These are phyloP conservation scores for Xylaria sp. DNA, from an alignment of 2,329 filamentous ascomycete genomes.

Conservation along the genomic window DNA sequence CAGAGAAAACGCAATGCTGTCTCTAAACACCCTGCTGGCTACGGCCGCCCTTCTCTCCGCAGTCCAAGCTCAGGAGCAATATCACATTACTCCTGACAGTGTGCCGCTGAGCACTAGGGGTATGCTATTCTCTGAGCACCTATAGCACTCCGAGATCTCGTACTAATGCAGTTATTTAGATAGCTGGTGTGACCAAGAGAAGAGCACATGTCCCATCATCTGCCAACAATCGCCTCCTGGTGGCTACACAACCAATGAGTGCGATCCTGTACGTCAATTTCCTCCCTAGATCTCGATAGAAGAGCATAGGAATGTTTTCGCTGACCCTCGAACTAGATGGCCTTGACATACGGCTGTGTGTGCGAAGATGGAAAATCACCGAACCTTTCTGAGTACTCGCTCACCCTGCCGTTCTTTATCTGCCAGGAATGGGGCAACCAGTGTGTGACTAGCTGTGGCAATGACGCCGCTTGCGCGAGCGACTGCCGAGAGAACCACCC, in stretches of 20 bases:
- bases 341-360: slow-evolving; percentile 73
- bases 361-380: slow-evolving; percentile 70
- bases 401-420: slow-evolving; percentile 78
- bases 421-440: slow-evolving; percentile 75
- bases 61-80: slow-evolving; percentile 57
- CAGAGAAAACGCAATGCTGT: slow-evolving; percentile 53
- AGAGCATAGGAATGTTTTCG: neutral
- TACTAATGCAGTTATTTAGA: slow-evolving; percentile 42
- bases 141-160: neutral
- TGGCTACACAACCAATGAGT: slow-evolving; percentile 66
- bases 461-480: slow-evolving; percentile 62
- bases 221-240: slow-evolving; percentile 65
- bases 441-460: slow-evolving; percentile 65
- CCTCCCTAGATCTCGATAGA: neutral
- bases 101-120: slow-evolving; percentile 58
- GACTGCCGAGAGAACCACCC: slow-evolving; percentile 70
- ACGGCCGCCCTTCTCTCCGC: slow-evolving; percentile 57
- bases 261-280: slow-evolving; percentile 62
- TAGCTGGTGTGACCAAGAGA: slow-evolving; percentile 70
- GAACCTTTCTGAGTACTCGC: slow-evolving; percentile 77
- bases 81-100: slow-evolving; percentile 65
- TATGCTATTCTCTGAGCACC: too few relatives aligned
- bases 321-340: slow-evolving; percentile 48
- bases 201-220: slow-evolving; percentile 70
- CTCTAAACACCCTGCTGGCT: slow-evolving; percentile 60